Evolutionary conservation across 257 asterid species (phyloP).

Genomic region (Solanum pennellii): DNA sequence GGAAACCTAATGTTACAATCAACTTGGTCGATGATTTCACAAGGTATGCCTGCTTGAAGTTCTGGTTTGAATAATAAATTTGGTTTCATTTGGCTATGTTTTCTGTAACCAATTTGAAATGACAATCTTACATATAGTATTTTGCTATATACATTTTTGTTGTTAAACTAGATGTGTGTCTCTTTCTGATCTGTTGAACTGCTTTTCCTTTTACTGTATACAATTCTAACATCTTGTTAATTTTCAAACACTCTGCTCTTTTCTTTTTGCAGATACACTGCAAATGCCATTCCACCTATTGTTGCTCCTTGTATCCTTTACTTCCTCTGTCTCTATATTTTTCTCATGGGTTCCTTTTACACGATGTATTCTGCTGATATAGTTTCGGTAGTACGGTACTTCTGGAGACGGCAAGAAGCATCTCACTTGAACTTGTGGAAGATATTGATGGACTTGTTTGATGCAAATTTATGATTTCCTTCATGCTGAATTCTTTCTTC

Average conservation of each 20-base stretch:
- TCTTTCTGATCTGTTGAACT: background rate
- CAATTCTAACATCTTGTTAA: background rate
- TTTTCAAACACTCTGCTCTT: background rate
- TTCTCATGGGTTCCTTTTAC: background rate
- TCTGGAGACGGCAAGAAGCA: background rate
- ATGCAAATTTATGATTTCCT: background rate
- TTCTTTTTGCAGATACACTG: conserved; percentile 53
- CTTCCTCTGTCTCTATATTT: background rate
- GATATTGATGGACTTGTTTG: background rate
- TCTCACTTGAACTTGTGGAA: background rate
- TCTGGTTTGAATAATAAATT: background rate
- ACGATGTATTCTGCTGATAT: background rate
- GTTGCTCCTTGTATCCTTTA: conserved; percentile 86
- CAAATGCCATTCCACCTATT: conserved; percentile 80
- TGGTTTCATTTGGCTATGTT: background rate
- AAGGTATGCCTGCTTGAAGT: conserved; percentile 27
- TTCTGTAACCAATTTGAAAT: background rate
- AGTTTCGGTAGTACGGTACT: background rate
- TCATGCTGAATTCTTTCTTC: background rate
- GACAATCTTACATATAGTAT: background rate
- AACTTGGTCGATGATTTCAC: conserved; percentile 96
- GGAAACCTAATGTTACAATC: conserved; percentile 90
- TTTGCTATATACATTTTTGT: background rate
- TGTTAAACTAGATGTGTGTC: background rate
- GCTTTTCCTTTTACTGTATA: background rate